Evolutionary conservation across 768 basidiomycete species (phyloP).

Genomic region (Suillus tomentosus): DNA sequence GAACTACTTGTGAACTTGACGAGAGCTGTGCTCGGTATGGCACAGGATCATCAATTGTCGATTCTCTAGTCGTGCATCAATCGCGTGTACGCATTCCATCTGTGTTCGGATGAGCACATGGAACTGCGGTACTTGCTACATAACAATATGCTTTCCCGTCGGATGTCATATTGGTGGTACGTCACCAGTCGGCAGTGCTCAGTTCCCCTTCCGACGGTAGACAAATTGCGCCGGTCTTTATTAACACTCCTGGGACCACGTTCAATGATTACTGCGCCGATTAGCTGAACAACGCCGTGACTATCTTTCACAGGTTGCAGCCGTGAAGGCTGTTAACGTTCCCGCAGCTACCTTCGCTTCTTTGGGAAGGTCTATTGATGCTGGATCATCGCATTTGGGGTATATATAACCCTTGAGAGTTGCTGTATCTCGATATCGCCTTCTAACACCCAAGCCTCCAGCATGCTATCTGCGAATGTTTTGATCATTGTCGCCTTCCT

Average conservation of each 20-base stretch:
- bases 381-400: background rate
- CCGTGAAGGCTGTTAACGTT: background rate
- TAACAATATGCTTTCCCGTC: background rate
- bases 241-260: too few relatives aligned
- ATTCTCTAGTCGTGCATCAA: background rate
- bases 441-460: background rate
- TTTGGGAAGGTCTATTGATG: background rate
- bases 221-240: too few relatives aligned
- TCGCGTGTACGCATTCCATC: background rate
- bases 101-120: background rate
- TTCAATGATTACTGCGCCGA: background rate
- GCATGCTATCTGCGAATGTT: background rate
- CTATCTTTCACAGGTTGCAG: background rate
- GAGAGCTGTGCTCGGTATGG: too few relatives aligned
- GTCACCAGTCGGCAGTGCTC: background rate
- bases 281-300: too few relatives aligned
- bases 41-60: too few relatives aligned
- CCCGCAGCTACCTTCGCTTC: too few relatives aligned
- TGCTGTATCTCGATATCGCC: background rate
- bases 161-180: background rate
- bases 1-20: background rate
- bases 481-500: background rate
- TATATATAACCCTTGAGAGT: background rate
- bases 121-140: background rate
- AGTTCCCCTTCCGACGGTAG: background rate